phyloP scores from a whole-genome alignment of 208 protist genomes.

The Trypanosoma lewisi region DNA sequence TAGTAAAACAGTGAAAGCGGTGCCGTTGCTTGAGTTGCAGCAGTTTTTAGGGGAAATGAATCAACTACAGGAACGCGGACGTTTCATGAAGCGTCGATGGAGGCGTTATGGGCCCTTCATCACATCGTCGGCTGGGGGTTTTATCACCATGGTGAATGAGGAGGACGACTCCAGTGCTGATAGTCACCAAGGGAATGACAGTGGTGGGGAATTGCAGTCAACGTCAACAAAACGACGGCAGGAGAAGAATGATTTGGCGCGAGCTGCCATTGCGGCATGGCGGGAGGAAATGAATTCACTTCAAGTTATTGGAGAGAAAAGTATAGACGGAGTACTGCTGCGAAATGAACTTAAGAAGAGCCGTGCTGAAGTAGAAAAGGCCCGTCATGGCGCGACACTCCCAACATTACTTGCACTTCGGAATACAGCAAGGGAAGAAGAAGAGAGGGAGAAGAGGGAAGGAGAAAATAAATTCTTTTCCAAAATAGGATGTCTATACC shows the following conservation, averaged over 20 bases:
- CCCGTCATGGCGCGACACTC: background rate
- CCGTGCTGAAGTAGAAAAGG: constrained; percentile 2
- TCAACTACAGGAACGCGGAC: constrained; percentile 16
- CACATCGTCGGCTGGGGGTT: background rate
- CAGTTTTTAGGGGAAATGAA: constrained; percentile 17
- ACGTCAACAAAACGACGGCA: background rate
- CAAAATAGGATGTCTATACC: no score
- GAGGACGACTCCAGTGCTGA: constrained; percentile 15
- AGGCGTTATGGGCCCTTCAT: background rate
- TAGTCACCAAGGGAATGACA: background rate
- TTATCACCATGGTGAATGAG: constrained; percentile 3
- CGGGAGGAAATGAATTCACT: constrained; percentile 7
- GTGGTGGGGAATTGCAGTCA: background rate
- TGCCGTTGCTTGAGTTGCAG: constrained; percentile 3
- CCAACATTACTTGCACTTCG: background rate
- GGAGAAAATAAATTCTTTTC: background rate
- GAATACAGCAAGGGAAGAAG: background rate
- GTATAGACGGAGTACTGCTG: background rate
- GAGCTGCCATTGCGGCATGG: background rate
- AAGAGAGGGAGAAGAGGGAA: background rate
- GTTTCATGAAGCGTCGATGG: constrained; percentile 1
- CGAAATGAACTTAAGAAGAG: constrained; percentile 20
- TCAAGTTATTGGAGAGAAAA: background rate
- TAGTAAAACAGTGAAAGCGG: background rate
- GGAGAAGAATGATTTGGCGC: background rate